Evolutionary conservation across 805 yeast species (phyloP), one percentile per base, ranked within the genome.

Genomic region (Pichia ethanolica): DNA sequence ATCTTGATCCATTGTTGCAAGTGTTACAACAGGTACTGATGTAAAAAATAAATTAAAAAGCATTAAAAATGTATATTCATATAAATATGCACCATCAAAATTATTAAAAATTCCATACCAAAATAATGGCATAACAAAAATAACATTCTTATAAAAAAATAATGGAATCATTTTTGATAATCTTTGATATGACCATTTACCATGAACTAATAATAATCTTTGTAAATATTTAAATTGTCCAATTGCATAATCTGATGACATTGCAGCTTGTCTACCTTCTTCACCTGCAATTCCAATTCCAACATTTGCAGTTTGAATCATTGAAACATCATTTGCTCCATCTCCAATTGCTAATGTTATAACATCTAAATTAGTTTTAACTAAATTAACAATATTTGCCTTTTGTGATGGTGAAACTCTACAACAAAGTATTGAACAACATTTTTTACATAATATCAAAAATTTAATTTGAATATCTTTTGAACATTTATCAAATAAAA

Each of bases 261-360:
- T 86, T 9, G 82, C 93, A 1, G 95, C 95, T 60, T 85, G 90
- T 46, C 93, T 69, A 52, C 95, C 95, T 68, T 86, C 95, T 58
- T 84, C 87, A 55, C 95, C 95, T 7, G 89, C 91, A 59, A 86
- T 85, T 55, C 95, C 95, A 37, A 86, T 83, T 50, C 95, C 95
- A 35, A 86, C 81, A 62, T 86, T 83, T 5, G 95, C 91, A 35
- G 87, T 85, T 60, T 85, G 91, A 54, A 86, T 86, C 95, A 86
- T 86, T 8, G 93, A 86, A 45, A 86, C 93, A 64, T 86, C 95
- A 60, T 86, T 86, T 28, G 93, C 87, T 54, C 95, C 95, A 62
- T 86, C 95, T 34, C 95, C 95, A 62, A 86, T 80, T 0, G 91
- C 88, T 50, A 86, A 71, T 0, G 93, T 84, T 81, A 84, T 83